Base-by-base conservation (phyloP, 805 yeast species). In the Metschnikowia chrysomelidarum region DNA sequence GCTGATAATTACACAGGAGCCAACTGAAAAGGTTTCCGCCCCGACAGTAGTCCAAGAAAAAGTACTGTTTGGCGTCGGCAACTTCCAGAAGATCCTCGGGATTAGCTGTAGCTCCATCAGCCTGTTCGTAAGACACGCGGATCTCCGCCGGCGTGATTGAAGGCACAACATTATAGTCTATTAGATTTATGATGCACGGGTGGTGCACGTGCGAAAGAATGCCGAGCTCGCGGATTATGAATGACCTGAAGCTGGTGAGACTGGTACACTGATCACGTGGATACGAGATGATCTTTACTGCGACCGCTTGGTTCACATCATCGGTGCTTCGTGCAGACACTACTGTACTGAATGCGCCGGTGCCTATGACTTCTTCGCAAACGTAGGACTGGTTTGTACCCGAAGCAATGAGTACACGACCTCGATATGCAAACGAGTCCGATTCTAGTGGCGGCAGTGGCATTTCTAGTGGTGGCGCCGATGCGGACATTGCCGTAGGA, bases 1-100 rank as follows among this genome's bases (percentile, higher is more conserved):
- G 22, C 12, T 30, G 24, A 22, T 61, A 47, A 7, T 64, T 49
- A n/a, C 73, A 59, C 24, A 34, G 27, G 29, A 56, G 73, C 40
- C 86, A 73, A 22, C 80, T 79, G 49, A 84, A 80, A 25, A 93
- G 58, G 51, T 88, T 96, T 4, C 98, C 97, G 4, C 98, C 98
- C 5, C 66, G 57, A 49, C 87, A 84, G 56, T 74, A 87, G 1
- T 89, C 85, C 51, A 89, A 67, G 25, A 83, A 82, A 58, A 89
- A 72, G 38, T 43, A 46, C 45, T 57, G 63, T 51, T 62, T 51
- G 49, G 43, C 67, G 24, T 54, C 57, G 10, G 38, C 43, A 30
- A 28, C 25, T 5, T 26, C 34, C 6, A 29, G 15, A 8, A 39
- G 34, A 2, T 19, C 20, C 7, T 27, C 24, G 9, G 32, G 15